phyloP scores from a whole-genome alignment of 2,329 filamentous ascomycete species.

The Ramularia collo-cygni region DNA sequence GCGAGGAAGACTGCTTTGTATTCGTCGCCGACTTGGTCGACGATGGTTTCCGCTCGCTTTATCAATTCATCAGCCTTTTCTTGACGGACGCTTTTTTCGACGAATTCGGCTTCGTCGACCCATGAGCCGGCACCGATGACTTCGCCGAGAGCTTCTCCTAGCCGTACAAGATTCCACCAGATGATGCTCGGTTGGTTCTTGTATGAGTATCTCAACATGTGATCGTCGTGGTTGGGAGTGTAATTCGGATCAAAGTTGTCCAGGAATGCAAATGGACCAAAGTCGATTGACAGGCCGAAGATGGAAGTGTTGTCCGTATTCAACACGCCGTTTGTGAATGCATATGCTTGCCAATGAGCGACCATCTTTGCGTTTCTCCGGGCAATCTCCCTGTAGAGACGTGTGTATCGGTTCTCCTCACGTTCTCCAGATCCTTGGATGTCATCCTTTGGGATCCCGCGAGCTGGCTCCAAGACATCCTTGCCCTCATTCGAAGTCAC shows the following conservation, averaged over 20 bases:
- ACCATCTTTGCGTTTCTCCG: slow-evolving; percentile 82
- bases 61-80: slow-evolving; percentile 65
- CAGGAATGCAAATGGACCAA: slow-evolving; percentile 94
- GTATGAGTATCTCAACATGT: slow-evolving; percentile 80
- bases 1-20: slow-evolving; percentile 78
- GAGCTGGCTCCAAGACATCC: slow-evolving; percentile 38
- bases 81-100: slow-evolving; percentile 64
- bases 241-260: slow-evolving; percentile 93
- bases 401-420: slow-evolving; percentile 78
- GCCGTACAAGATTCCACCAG: slow-evolving; percentile 95
- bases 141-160: slow-evolving; percentile 85
- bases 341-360: slow-evolving; percentile 93
- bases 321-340: slow-evolving; percentile 97
- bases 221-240: slow-evolving; percentile 95
- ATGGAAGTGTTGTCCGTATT: slow-evolving; percentile 98
- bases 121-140: slow-evolving; percentile 68
- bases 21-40: slow-evolving; percentile 74
- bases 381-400: slow-evolving; percentile 80
- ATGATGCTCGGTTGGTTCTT: slow-evolving; percentile 91
- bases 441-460: slow-evolving; percentile 39
- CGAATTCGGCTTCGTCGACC: slow-evolving; percentile 66
- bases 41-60: slow-evolving; percentile 73
- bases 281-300: slow-evolving; percentile 83
- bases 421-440: slow-evolving; percentile 58
- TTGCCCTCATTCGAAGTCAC: slow-evolving; percentile 43